Base-by-base conservation (phyloP, 2,329 filamentous ascomycete species). In the Apiospora sp. region DNA sequence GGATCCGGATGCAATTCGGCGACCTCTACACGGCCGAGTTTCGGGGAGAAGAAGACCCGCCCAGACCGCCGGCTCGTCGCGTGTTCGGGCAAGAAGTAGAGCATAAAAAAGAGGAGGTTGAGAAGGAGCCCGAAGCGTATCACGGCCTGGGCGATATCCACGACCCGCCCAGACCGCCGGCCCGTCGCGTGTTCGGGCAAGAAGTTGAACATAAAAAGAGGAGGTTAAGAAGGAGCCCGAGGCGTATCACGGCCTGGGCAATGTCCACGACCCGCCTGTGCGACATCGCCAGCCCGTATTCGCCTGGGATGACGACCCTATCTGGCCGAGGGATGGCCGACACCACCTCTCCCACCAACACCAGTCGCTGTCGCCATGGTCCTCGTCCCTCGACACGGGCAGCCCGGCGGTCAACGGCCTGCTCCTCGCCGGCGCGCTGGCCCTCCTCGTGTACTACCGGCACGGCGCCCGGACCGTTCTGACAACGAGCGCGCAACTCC, bases 21-120 rank as follows among this genome's bases (percentile, higher is more conserved):
- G 30, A 41, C 58, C 30, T 64, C 34, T 64, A 64, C 34, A 19
- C 34, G 8, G 58, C 58, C 58, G 58, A 64, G 58, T 64, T 41
- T 41, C 19, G 8, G 19, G 30, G 22, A 22, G 34, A 64, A 10
- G 30, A n/a, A 34, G 34, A 64, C 7, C 58, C 10, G 10, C 12
- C 24, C 14, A 16, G 30, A 30, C 24, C 24, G 14, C 1, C 4
- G 27, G 1, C 24, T 10, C 49, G 1, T 30, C 13, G 3, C 24
- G 14, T 0, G 3, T 13, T 6, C n/a, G 6, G 14, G 4, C 51
- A 54, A 44, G 12, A 44, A 14, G 12, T 13, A 44, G 12, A n/a
- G n/a, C n/a, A n/a, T n/a, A n/a, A 44, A 41, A 41, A 10, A 41
- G 7, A 41, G 10, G 7, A 10, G 7, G 10, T 10, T 10, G 10